Conservation (phyloP, 805 yeast genomes). For the Saturnispora saitoi region DNA sequence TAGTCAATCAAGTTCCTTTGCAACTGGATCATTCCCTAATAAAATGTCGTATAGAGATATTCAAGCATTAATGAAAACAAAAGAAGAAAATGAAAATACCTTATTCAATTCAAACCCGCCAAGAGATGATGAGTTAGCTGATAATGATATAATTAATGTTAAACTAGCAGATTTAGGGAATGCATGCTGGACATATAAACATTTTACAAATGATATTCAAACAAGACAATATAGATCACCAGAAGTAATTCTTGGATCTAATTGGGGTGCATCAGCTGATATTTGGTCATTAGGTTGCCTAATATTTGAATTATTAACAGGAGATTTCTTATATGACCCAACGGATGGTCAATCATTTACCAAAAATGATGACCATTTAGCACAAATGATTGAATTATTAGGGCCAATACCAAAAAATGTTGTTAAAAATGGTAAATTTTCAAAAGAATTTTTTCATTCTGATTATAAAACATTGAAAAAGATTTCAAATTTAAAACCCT, state of each 20-base stretch:
- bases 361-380: conserved; percentile 93
- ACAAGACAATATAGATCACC: conserved; percentile 92
- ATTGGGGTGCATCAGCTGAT: conserved; percentile 95
- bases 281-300: conserved; percentile 95
- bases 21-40: conserved; percentile 8
- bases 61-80: conserved; percentile 35
- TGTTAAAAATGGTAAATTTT: conserved; percentile 57
- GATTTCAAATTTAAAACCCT: conserved; percentile 75
- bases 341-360: conserved; percentile 63
- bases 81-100: conserved; percentile 27
- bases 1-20: conserved; percentile 6
- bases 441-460: conserved; percentile 28
- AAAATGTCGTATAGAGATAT: conserved; percentile 23
- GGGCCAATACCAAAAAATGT: conserved; percentile 42
- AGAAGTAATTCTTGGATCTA: conserved; percentile 68
- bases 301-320: conserved; percentile 83
- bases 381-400: conserved; percentile 73
- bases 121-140: conserved; percentile 30
- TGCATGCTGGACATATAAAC: conserved; percentile 74
- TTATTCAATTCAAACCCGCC: conserved; percentile 28
- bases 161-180: conserved; percentile 93
- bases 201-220: conserved; percentile 83
- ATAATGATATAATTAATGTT: conserved; percentile 53
- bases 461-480: conserved; percentile 47
- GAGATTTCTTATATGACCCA: conserved; percentile 93